A percentile compares a stretch with the other conserved stretches of the same genome.
phyloP scores from a whole-genome alignment of 345 rosid species.

The Hypericum androsaemum region DNA sequence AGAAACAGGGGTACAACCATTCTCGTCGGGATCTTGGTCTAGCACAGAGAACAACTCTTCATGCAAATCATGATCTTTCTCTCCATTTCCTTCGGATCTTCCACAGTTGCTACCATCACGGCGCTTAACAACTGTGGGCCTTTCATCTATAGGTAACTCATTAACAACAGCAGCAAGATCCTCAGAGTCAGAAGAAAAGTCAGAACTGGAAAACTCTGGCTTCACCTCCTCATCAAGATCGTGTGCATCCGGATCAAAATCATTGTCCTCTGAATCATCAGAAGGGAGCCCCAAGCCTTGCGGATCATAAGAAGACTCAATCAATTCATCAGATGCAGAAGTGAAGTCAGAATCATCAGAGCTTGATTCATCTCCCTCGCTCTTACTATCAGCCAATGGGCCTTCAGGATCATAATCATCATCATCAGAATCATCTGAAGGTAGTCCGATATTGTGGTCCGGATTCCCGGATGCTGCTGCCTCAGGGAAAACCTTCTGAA shows the following conservation, averaged over 20 bases:
- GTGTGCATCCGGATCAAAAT: slow-evolving; percentile 31
- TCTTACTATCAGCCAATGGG: slow-evolving; percentile 31
- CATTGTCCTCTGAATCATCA: slow-evolving; percentile 33
- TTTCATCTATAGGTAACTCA: slow-evolving; percentile 28
- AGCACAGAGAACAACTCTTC: slow-evolving; percentile 20
- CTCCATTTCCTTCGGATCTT: slow-evolving; percentile 22
- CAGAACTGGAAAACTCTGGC: slow-evolving; percentile 60
- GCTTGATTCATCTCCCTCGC: slow-evolving; percentile 40
- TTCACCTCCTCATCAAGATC: slow-evolving; percentile 30
- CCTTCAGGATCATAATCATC: slow-evolving; percentile 57
- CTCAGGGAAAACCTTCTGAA: slow-evolving; percentile 91
- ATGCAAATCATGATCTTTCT: slow-evolving; percentile 16
- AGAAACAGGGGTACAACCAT: slow-evolving; percentile 27
- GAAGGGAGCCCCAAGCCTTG: slow-evolving; percentile 49
- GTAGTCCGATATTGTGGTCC: slow-evolving; percentile 48
- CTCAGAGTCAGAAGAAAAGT: slow-evolving; percentile 72
- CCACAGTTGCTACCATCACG: slow-evolving; percentile 13
- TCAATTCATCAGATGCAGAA: slow-evolving; percentile 48
- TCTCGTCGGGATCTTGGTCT: slow-evolving; percentile 32
- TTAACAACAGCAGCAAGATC: slow-evolving; percentile 35
- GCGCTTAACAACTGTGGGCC: slow-evolving; percentile 2
- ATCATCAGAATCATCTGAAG: slow-evolving; percentile 85
- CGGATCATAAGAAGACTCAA: slow-evolving; percentile 26
- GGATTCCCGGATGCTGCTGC: slow-evolving; percentile 42
- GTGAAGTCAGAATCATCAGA: slow-evolving; percentile 51